Evolutionary conservation across 441 rosid genomes (phyloP), one percentile per base, ranked within the genome.

Genomic region (Syzygium syzygioides): DNA sequence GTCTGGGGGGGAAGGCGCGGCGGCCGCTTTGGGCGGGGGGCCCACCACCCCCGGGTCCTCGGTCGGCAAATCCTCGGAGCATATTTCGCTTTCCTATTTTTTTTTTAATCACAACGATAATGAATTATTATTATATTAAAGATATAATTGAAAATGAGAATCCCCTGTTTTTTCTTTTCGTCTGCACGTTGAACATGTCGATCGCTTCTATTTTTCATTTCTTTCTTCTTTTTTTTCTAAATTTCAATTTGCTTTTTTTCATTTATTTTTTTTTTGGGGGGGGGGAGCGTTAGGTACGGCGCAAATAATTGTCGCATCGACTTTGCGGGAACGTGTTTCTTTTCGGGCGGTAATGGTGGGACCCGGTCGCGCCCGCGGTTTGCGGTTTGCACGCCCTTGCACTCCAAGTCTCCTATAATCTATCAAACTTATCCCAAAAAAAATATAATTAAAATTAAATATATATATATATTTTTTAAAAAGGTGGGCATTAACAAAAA

Each of bases 21-120:
- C 94, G 87, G 94, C 95, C 91, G 93, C 93, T 92, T 90, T 91
- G 80, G 50, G 92, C 88, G 94, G 94, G 94, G 92, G 26, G 9
- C 48, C 48, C 48, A 9, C 48, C 37, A 3, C 92, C 93, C 55
- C 2, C 9, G 28, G 28, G 68, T 53, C 89, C 87, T 89, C 45
- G 85, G 90, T 91, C 93, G 86, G 79, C 91, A 83, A 90, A 90
- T 90, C 91, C 57, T 53, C 48, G 87, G 71, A 60, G 87, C 28
- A 20, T 30, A 30, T 37, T 48, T 71, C 83, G 50, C 52, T 20
- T 12, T 30, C 28, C 48, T 0, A 37, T 37, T 71, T 71, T 34
- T 19, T 34, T 34, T 13, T 18, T 19, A 55, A 5, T 56, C 9
- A n/a, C n/a, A n/a, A n/a, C n/a, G n/a, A n/a, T n/a, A n/a, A n/a